Percentiles rank a stretch among this genome's conserved stretches.
These are phyloP conservation scores for Heliosperma pusillum DNA, from an alignment of 148 eudicot genomes.

Conservation along the genomic window DNA sequence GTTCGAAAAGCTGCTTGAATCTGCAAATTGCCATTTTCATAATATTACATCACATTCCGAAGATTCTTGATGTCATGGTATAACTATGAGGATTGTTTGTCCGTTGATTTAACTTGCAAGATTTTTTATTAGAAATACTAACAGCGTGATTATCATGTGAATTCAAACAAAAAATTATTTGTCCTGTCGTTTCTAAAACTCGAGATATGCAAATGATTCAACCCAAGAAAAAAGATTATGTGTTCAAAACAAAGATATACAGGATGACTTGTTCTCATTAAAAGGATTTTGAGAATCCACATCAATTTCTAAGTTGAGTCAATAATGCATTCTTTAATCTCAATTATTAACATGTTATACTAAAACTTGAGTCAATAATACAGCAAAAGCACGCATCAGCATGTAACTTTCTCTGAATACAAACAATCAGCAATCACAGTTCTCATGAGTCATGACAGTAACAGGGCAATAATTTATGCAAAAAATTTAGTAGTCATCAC, in stretches of 20 bases:
- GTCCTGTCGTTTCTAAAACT: not conserved
- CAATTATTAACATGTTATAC: not conserved
- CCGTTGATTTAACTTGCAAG: no score
- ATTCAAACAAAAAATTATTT: no score
- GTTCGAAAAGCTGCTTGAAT: slow-evolving; percentile 99
- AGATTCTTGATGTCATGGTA: no score
- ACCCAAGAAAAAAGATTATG: not conserved
- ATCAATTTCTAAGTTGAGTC: no score
- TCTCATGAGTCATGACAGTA: slow-evolving; percentile 9
- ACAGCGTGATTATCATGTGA: no score
- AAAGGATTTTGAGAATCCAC: no score
- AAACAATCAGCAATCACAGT: not conserved
- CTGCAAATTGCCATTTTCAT: slow-evolving; percentile 36
- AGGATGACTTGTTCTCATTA: not conserved
- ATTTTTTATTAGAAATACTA: no score
- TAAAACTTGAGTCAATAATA: not conserved
- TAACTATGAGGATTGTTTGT: no score
- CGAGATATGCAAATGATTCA: not conserved
- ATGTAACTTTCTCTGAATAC: not conserved
- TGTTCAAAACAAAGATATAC: no score
- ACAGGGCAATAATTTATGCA: not conserved
- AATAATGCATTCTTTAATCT: not conserved
- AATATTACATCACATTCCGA: not conserved
- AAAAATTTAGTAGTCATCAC: not conserved
- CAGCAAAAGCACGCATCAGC: not conserved